Evolutionary conservation across 1,139 yeast genomes (phyloP), one percentile per base, ranked within the genome.

Genomic region (Nakaseomyces uthaithaninus): DNA sequence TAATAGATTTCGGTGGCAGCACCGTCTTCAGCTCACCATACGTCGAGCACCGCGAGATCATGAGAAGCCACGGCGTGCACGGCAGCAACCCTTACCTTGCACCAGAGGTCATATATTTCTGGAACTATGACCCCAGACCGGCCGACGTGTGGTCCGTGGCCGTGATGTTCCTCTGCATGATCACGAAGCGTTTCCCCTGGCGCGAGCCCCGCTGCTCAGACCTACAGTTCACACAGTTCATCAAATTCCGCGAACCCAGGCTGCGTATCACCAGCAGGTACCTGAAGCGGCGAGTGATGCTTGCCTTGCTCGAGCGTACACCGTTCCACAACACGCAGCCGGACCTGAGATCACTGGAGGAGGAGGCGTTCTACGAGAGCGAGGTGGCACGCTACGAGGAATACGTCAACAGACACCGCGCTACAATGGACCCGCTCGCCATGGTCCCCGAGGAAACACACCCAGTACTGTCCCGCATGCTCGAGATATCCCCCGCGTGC

Each of bases 81-180:
- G 97, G 97, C 2, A 84, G 95, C 2, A 97, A 89, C 63, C 97
- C 97, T 3, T 89, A 89, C 58, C 71, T 89, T 56, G 95, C 97
- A 1, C 97, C 97, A 0, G 97, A 89, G 59, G 95, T 87, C 15
- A 71, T 89, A 51, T 55, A 63, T 10, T 72, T 72, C 44, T 71
- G 75, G 37, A 74, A 79, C 20, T 89, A 87, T 58, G 93, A 87
- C 58, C 95, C 97, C 2, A 83, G 83, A 53, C 84, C 89, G 1
- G 93, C 86, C 9, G 97, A 89, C 63, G 69, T 89, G 40, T 89
- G 97, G 97, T 85, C 95, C 1, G 69, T 82, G 43, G 96, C 95
- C 2, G 86, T 89, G 37, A 86, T 89, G 27, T 89, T 81, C 59
- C 84, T 95, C 62, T 89, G 96, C 62, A 86, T 87, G 94, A 75